Evolutionary conservation across 2,329 filamentous ascomycete genomes (phyloP).

Genomic region (Chaetomiaceae sp.): DNA sequence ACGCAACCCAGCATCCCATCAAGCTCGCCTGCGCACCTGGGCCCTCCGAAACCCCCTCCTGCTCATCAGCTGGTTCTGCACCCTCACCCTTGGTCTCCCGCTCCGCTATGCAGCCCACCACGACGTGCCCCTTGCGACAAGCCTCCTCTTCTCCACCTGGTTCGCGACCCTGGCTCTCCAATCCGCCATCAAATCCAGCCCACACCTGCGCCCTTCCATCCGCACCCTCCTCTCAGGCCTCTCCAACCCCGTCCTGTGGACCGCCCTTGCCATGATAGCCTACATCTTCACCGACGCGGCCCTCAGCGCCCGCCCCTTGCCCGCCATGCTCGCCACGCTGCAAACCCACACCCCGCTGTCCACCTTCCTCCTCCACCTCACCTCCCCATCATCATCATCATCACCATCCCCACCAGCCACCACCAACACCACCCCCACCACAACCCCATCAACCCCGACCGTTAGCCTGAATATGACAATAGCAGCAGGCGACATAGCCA

Average conservation of each 20-base stretch:
- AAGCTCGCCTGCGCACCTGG: neutral
- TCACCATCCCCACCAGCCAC: neutral
- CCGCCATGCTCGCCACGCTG: slow-evolving; percentile 26
- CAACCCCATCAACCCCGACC: neutral
- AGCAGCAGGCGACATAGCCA: slow-evolving; percentile 46
- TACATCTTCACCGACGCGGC: slow-evolving; percentile 39
- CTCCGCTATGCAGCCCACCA: slow-evolving; percentile 32
- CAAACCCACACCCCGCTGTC: slow-evolving; percentile 31
- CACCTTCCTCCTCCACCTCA: slow-evolving; percentile 20
- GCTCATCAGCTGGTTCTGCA: slow-evolving; percentile 29
- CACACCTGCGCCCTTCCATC: slow-evolving; percentile 21
- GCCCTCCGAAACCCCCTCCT: slow-evolving; percentile 28
- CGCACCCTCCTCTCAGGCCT: slow-evolving; percentile 34
- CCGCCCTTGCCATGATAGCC: slow-evolving; percentile 40
- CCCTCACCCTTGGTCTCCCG: slow-evolving; percentile 39
- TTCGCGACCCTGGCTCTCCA: slow-evolving; percentile 38
- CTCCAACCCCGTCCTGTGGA: slow-evolving; percentile 46
- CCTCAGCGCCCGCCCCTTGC: slow-evolving; percentile 20
- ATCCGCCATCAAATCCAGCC: slow-evolving; percentile 29
- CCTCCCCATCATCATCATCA: neutral
- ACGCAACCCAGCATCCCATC: neutral
- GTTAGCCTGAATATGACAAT: too few relatives aligned
- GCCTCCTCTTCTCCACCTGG: slow-evolving; percentile 48
- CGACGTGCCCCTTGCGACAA: slow-evolving; percentile 41
- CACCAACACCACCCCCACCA: slow-evolving; percentile 15